phyloP scores from a whole-genome alignment of 148 eudicot genomes.

The Drosera capensis region DNA sequence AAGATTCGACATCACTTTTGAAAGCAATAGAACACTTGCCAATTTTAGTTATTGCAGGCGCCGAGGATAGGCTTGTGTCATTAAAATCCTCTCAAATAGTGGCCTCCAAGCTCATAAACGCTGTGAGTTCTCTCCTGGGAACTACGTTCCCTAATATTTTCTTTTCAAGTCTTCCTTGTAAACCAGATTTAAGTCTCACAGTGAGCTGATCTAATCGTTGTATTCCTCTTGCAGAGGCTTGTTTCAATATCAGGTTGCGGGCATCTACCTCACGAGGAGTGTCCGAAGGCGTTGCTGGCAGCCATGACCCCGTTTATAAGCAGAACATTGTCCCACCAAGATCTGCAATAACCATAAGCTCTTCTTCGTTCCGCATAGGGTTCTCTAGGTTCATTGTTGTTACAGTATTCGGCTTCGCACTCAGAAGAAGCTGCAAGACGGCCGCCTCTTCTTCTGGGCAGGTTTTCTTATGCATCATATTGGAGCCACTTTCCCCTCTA shows the following conservation, averaged over 20 bases:
- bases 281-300: constrained; percentile 86
- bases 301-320: constrained; percentile 75
- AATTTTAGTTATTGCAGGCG: constrained; percentile 67
- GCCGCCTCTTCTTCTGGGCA: too few species aligned
- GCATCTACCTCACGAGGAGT: constrained; percentile 97
- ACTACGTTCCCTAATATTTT: too few species aligned
- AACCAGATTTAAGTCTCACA: too few species aligned
- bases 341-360: constrained; percentile 21
- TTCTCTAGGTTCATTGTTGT: neutral
- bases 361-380: neutral
- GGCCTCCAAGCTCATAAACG: constrained; percentile 82
- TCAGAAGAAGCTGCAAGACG: too few species aligned
- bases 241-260: constrained; percentile 95
- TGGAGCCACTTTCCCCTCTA: too few species aligned
- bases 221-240: constrained; percentile 77
- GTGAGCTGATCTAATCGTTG: too few species aligned
- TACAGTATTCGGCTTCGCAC: too few species aligned
- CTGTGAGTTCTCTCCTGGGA: constrained; percentile 71
- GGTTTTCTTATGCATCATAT: too few species aligned
- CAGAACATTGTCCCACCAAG: constrained; percentile 25
- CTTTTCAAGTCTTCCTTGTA: too few species aligned
- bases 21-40: constrained; percentile 62
- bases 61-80: constrained; percentile 83
- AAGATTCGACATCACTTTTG: constrained; percentile 42
- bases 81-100: constrained; percentile 64